Base-by-base conservation (phyloP, 345 rosid species). In the Linum usitatissimum region DNA sequence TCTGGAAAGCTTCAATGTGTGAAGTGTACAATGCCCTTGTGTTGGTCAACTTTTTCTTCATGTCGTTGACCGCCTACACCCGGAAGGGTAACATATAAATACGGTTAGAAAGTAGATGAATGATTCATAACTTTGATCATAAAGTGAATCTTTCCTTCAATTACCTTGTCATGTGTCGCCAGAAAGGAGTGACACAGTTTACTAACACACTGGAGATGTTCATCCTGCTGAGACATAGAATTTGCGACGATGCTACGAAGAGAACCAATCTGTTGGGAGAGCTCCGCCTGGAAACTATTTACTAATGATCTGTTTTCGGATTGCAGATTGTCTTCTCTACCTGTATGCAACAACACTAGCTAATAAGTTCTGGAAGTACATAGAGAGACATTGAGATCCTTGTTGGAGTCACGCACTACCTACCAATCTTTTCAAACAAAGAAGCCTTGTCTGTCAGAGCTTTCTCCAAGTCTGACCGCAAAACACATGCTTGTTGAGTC, bases 1-100 rank as follows among this genome's bases (percentile, higher is more conserved):
- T 94, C 73, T 94, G 96, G 68, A 90, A 71, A 45, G 86, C 96
- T 80, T 88, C 97, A 67, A 94, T 67, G 63, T 90, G 96, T 62
- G 88, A 90, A 59, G 75, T 68, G 62, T 81, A 85, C 71, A 90
- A 65, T 53, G 79, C 76, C 78, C 78, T 94, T 36, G 95, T 84
- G 60, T 77, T 66, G 18, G 65, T 71, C 38, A 88, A 79, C 73
- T 83, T 90, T 62, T 81, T 82, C 85, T 81, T 86, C 79, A 88
- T 69, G 61, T 78, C 83, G 57, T 70, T 66, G 53, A 90, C 75
- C 3, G 87, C 91, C 99, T 93, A 48, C 23, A 69, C 18, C 17
- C 28, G 55, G 10, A 2, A 45, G 10, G 17, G 51, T 45, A 45
- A 10, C 10, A 45, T 10, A 45, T 15, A 45, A 45, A 45, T 10